Conservation (phyloP, 768 basidiomycete genomes). For the Suillus tomentosus region DNA sequence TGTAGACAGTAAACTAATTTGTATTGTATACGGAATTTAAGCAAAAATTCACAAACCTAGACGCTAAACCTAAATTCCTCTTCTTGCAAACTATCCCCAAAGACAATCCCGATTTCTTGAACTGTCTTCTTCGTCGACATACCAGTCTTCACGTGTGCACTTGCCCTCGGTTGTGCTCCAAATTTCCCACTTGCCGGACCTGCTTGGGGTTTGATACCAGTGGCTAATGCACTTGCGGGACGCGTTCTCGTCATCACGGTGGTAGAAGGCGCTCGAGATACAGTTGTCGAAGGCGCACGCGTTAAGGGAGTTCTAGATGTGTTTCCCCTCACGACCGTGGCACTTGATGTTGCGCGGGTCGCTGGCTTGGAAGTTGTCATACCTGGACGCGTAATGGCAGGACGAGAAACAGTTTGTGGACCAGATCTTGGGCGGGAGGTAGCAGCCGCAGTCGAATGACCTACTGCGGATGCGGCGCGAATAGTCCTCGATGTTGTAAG, state of each 20-base stretch:
- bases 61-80: conserved; percentile 34
- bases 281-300: conserved; percentile 16
- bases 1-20: background rate
- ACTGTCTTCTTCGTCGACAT: conserved; percentile 33
- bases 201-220: conserved; percentile 7
- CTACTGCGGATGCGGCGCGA: background rate
- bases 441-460: background rate
- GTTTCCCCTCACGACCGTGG: conserved; percentile 1
- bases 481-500: background rate
- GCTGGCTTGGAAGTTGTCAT: background rate
- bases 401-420: conserved; percentile 2
- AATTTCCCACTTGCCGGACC: background rate
- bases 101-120: conserved; percentile 31
- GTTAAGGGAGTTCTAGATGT: conserved; percentile 5
- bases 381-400: background rate
- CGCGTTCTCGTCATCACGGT: conserved; percentile 15
- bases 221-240: conserved; percentile 14
- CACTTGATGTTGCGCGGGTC: background rate
- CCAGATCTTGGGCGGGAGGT: conserved; percentile 3
- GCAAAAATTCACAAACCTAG: conserved; percentile 16
- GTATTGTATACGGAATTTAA: background rate
- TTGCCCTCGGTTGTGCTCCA: background rate
- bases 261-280: conserved; percentile 15
- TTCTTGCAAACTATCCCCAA: conserved; percentile 28
- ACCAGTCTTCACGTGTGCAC: conserved; percentile 10